Percentiles rank a stretch among this genome's conserved stretches.
Evolutionary conservation across 129 eudicot genomes (phyloP).

Genomic region (Flaveria robusta): DNA sequence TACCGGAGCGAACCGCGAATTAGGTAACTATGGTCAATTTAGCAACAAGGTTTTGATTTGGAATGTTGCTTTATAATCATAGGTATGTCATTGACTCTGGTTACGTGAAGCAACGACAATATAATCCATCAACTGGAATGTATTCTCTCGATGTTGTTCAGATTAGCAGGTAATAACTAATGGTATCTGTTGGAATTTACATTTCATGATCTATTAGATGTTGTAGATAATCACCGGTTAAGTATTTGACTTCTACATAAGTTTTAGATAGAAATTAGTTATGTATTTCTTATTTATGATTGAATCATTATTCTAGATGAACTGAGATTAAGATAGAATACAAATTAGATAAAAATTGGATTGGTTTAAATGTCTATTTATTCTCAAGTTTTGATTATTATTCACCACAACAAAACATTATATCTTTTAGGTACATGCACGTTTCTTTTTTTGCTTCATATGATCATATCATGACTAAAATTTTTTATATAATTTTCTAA

Average conservation of each 20-base stretch:
- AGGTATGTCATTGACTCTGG: constrained; percentile 98
- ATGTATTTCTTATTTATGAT: background rate
- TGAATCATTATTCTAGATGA: background rate
- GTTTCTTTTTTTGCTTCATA: background rate
- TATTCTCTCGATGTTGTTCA: constrained; percentile 92
- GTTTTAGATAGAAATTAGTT: constrained; percentile 1
- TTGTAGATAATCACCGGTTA: background rate
- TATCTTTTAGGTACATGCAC: background rate
- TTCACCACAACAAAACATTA: background rate
- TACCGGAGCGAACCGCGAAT: too few relatives aligned
- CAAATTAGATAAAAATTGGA: background rate
- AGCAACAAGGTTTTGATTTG: constrained; percentile 5
- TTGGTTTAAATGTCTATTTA: background rate
- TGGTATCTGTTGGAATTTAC: background rate
- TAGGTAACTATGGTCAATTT: constrained; percentile 1
- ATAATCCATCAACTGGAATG: constrained; percentile 96
- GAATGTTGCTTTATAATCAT: constrained; percentile 14
- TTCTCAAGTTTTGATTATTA: background rate
- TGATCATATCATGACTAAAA: background rate
- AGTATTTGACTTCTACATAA: background rate
- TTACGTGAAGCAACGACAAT: constrained; percentile 94
- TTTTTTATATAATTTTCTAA: background rate
- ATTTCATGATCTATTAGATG: background rate
- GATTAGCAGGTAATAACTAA: constrained; percentile 65
- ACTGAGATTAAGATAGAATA: background rate